These are phyloP conservation scores for Diaporthe sp. DNA, from an alignment of 2,329 filamentous ascomycete genomes.

Conservation along the genomic window DNA sequence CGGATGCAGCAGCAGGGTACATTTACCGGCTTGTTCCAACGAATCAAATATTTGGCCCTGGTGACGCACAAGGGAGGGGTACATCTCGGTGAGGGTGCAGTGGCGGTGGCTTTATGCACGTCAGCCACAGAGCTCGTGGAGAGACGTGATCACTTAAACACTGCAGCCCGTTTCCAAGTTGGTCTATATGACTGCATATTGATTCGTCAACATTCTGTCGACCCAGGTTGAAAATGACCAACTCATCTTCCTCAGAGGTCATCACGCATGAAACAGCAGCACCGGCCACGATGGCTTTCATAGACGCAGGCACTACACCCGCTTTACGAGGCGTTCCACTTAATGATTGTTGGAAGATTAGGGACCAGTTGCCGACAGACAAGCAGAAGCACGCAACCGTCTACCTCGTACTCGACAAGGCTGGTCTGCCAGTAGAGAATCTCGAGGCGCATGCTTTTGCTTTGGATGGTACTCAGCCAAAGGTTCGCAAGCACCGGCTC, in stretches of 20 bases:
- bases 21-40: neutral
- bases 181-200: neutral
- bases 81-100: neutral
- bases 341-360: neutral
- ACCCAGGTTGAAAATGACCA: neutral
- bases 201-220: neutral
- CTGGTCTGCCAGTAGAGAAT: neutral
- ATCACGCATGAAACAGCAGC: neutral
- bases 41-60: neutral
- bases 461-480: neutral
- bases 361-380: neutral
- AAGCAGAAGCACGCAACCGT: neutral
- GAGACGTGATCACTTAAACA: neutral
- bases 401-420: slow-evolving; percentile 2
- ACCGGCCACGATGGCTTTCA: neutral
- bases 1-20: neutral
- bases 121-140: neutral
- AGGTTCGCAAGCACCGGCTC: slow-evolving; percentile 8
- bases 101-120: neutral
- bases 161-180: neutral
- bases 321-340: neutral
- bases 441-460: slow-evolving; percentile 14
- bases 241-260: neutral
- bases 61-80: neutral
- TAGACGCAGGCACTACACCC: neutral